phyloP scores from a whole-genome alignment of 257 asterid species.

The Ehretia macrophylla region DNA sequence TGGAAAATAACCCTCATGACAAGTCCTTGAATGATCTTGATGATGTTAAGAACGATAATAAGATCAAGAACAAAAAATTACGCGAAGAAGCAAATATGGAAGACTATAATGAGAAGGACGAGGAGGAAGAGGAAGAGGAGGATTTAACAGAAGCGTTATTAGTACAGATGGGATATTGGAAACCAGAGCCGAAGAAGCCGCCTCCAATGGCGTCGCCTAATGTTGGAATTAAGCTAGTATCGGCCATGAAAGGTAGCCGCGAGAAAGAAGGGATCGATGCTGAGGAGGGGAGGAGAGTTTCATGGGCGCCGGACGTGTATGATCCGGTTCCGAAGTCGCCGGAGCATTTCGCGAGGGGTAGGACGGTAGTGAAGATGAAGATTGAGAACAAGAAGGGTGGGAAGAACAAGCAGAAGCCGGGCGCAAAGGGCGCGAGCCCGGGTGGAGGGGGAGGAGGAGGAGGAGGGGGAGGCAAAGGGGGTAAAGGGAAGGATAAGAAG shows the following conservation, averaged over 20 bases:
- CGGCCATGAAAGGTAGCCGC: slow-evolving; percentile 46
- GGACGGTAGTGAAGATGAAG: slow-evolving; percentile 21
- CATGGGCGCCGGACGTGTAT: slow-evolving; percentile 45
- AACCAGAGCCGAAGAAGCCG: slow-evolving; percentile 19
- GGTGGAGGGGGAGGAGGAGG: slow-evolving; percentile 7
- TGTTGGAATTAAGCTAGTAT: slow-evolving; percentile 30
- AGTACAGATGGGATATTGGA: slow-evolving; percentile 25
- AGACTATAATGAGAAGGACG: slow-evolving; percentile 5
- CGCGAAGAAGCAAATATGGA: too few relatives aligned
- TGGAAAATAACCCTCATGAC: not conserved
- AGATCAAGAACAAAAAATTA: not conserved
- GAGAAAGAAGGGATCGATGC: slow-evolving; percentile 25
- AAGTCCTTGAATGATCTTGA: too few relatives aligned
- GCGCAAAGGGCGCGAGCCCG: slow-evolving; percentile 20
- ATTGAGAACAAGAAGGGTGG: slow-evolving; percentile 25
- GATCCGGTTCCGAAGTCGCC: slow-evolving; percentile 38
- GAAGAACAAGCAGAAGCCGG: slow-evolving; percentile 30
- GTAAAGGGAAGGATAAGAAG: slow-evolving; percentile 32
- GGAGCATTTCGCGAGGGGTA: slow-evolving; percentile 15
- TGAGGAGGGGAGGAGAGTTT: slow-evolving; percentile 28
- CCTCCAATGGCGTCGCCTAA: slow-evolving; percentile 23
- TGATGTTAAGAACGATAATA: not conserved
- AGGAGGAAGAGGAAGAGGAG: slow-evolving; percentile 19
- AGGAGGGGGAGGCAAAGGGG: slow-evolving; percentile 24
- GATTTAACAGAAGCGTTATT: slow-evolving; percentile 23